Base-by-base conservation (phyloP, 257 asterid species). In the Henckelia pumila region DNA sequence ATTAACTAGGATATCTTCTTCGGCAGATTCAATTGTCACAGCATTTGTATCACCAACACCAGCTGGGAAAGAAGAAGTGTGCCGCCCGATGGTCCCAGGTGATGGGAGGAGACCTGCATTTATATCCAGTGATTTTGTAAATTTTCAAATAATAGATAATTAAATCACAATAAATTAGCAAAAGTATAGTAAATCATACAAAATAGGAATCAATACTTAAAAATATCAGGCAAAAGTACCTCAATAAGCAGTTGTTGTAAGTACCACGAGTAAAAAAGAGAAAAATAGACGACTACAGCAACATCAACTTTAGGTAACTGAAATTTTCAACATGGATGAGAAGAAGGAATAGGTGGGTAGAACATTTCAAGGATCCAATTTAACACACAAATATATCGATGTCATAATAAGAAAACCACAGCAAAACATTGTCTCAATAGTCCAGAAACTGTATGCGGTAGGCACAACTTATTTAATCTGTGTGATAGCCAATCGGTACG, bases 31-130 rank as follows among this genome's bases (percentile, higher is more conserved):
- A 57, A 70, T 72, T 7, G 81, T 66, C 20, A 74, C 76, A 44
- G 84, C 60, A 3, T 79, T 50, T 67, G 87, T 64, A 80, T 80
- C 77, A 24, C 85, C 85, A 74, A 69, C 69, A 63, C 77, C 68
- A 50, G 84, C 76, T 28, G 74, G 76, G n/a, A 29, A 30, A 25
- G 65, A 63, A 64, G 74, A 74, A 65, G 33, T 71, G 21, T 22
- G 70, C 67, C 56, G 63, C 73, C 81, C 69, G 8, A 65, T 61
- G 64, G 73, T 74, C 62, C 63, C 59, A 30, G 49, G 53, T 24
- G 77, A 72, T 72, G 76, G 61, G 33, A 56, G 30, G 50, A 67
- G 76, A 71, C 83, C 92, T 81, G 80, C 59, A 72, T 52, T 60
- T 56, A 29, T 55, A 67, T 71, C 58, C 44, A 20, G 44, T 29